phyloP scores from a whole-genome alignment of 2,329 filamentous ascomycete species.

The Sphaerulina populicola region DNA sequence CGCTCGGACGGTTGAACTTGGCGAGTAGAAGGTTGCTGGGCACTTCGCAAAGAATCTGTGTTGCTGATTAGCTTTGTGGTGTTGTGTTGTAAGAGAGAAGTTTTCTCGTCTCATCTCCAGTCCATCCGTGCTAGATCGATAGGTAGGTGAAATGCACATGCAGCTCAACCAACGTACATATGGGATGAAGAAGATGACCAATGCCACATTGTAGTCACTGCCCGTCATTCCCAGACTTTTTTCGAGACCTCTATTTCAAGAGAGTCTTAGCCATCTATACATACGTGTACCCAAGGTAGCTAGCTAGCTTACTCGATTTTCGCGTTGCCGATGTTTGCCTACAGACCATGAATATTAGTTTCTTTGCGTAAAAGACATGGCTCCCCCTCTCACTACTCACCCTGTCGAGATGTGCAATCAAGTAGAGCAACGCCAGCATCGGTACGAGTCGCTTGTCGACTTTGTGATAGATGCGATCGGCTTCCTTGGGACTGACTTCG shows the following conservation, averaged over 20 bases:
- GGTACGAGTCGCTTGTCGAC: slow-evolving; percentile 16
- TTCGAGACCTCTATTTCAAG: slow-evolving; percentile 34
- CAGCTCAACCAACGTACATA: slow-evolving; percentile 35
- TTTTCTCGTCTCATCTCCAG: not conserved
- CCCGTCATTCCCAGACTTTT: slow-evolving; percentile 39
- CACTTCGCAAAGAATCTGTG: slow-evolving; percentile 27
- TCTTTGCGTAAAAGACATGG: too few species aligned
- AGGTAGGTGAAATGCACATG: not conserved
- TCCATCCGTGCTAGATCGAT: too few species aligned
- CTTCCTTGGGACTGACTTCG: slow-evolving; percentile 18
- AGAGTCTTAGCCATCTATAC: not conserved
- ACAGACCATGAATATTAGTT: slow-evolving; percentile 1
- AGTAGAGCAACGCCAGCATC: slow-evolving; percentile 36
- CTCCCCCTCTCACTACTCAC: not conserved
- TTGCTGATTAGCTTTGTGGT: slow-evolving; percentile 12
- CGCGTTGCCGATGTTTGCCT: slow-evolving; percentile 48
- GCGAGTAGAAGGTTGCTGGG: slow-evolving; percentile 21
- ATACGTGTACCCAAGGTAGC: not conserved
- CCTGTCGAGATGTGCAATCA: slow-evolving; percentile 40
- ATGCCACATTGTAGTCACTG: slow-evolving; percentile 43
- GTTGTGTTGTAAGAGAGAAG: not conserved
- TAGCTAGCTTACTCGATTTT: slow-evolving; percentile 36
- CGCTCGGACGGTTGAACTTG: slow-evolving; percentile 32
- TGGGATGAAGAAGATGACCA: slow-evolving; percentile 47
- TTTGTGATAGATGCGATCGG: slow-evolving; percentile 35